Conservation (phyloP, 257 asterid genomes). For the Agastache rugosa region DNA sequence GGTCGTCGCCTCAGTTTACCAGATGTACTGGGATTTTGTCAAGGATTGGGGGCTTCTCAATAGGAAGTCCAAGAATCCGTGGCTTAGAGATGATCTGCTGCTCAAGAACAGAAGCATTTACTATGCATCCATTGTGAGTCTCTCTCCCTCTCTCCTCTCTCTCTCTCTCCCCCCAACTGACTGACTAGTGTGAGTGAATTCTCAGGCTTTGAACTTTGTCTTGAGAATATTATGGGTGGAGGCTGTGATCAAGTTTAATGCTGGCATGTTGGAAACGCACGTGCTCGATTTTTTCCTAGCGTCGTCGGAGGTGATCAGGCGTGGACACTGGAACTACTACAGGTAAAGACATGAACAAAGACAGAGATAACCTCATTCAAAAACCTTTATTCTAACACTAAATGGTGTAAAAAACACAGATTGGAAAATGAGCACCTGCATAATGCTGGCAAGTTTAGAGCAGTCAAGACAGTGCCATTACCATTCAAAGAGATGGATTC, state of each 20-base stretch:
- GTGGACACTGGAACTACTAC: conserved; percentile 99
- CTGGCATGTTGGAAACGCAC: conserved; percentile 61
- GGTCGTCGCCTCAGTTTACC: conserved; percentile 75
- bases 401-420: conserved; percentile 41
- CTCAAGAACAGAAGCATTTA: conserved; percentile 76
- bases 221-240: conserved; percentile 90
- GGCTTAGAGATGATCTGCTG: conserved; percentile 86
- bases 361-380: background rate
- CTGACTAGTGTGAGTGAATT: background rate
- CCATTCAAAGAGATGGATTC: conserved; percentile 69
- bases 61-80: conserved; percentile 65
- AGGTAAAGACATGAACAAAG: conserved; percentile 49
- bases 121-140: conserved; percentile 85
- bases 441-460: conserved; percentile 79
- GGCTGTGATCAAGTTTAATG: conserved; percentile 65
- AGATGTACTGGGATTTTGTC: conserved; percentile 93
- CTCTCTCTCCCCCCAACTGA: background rate
- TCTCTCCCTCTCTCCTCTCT: background rate
- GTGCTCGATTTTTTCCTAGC: conserved; percentile 85
- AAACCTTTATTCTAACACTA: background rate
- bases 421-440: conserved; percentile 82
- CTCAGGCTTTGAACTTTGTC: conserved; percentile 78
- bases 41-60: conserved; percentile 91
- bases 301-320: conserved; percentile 92
- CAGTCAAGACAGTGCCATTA: conserved; percentile 78